Conservation (phyloP, 768 basidiomycete genomes). For the Dioszegia hungarica region DNA sequence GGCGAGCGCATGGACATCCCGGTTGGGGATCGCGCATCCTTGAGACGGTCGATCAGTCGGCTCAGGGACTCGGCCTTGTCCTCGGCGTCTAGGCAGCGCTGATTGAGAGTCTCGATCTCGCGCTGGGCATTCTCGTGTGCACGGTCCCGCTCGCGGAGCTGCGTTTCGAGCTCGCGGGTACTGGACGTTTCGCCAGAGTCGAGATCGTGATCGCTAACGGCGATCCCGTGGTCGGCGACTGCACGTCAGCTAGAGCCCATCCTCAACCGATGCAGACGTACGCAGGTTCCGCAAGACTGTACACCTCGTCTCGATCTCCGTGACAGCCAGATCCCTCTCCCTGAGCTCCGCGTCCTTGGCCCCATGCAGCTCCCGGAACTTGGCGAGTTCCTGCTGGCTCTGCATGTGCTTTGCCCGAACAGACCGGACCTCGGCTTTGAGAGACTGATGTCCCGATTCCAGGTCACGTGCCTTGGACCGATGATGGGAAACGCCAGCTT, state of each 20-base stretch:
- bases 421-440: conserved; percentile 71
- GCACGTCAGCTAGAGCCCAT: background rate
- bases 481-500: conserved; percentile 64
- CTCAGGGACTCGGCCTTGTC: conserved; percentile 63
- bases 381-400: conserved; percentile 63
- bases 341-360: conserved; percentile 63
- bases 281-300: conserved; percentile 72
- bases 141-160: conserved; percentile 67
- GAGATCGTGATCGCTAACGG: conserved; percentile 67
- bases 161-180: conserved; percentile 65
- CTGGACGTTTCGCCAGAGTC: conserved; percentile 19
- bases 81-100: conserved; percentile 70
- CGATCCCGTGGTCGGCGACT: conserved; percentile 80
- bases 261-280: conserved; percentile 4
- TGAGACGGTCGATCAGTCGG: conserved; percentile 63
- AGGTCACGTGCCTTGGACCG: conserved; percentile 61
- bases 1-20: conserved; percentile 45
- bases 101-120: conserved; percentile 63
- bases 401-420: conserved; percentile 57
- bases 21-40: conserved; percentile 59
- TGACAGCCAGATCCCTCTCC: conserved; percentile 62
- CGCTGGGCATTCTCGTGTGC: conserved; percentile 70
- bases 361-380: conserved; percentile 62
- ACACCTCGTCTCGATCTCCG: conserved; percentile 68
- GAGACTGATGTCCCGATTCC: conserved; percentile 60